A percentile compares a stretch with the other conserved stretches of the same genome.
Conservation (phyloP, 768 basidiomycete genomes). For the Melanogaster broomeanus region DNA sequence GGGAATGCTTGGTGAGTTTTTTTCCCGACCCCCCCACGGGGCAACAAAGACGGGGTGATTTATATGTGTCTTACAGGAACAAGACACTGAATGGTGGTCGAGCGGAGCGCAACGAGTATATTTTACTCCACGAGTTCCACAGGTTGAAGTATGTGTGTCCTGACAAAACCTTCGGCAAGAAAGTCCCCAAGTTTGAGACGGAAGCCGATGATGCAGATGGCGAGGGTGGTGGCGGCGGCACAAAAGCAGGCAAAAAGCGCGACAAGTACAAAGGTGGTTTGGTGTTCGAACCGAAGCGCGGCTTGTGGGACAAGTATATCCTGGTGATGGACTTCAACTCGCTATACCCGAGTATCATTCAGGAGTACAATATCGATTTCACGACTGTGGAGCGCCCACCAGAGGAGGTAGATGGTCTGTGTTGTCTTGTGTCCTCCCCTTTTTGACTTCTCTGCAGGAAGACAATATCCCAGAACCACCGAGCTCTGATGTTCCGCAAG, state of each 20-base stretch:
- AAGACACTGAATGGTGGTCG: conserved; percentile 96
- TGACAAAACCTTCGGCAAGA: conserved; percentile 89
- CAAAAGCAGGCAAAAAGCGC: conserved; percentile 65
- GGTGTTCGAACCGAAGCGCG: conserved; percentile 94
- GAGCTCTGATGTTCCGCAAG: conserved; percentile 64
- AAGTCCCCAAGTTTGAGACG: conserved; percentile 49
- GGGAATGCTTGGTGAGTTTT: conserved; percentile 89
- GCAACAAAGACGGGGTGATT: not conserved
- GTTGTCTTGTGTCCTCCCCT: not conserved
- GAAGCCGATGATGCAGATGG: conserved; percentile 59
- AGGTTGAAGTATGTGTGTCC: conserved; percentile 94
- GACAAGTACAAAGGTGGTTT: conserved; percentile 99
- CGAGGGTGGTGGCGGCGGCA: conserved; percentile 35
- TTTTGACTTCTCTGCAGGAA: conserved; percentile 33
- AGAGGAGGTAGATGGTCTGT: conserved; percentile 45
- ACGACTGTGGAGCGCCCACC: conserved; percentile 85
- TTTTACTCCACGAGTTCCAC: conserved; percentile 97
- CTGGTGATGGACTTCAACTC: conserved; percentile 99
- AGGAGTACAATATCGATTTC: conserved; percentile 99
- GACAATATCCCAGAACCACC: conserved; percentile 94
- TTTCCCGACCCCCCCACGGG: not conserved
- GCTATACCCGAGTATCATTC: conserved; percentile 97
- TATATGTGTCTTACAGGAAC: conserved; percentile 59
- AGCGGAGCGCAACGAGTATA: conserved; percentile 98
- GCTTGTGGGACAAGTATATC: conserved; percentile 95